Conservation (phyloP, 1,284 basidiomycete genomes). For the Irpex sp. region DNA sequence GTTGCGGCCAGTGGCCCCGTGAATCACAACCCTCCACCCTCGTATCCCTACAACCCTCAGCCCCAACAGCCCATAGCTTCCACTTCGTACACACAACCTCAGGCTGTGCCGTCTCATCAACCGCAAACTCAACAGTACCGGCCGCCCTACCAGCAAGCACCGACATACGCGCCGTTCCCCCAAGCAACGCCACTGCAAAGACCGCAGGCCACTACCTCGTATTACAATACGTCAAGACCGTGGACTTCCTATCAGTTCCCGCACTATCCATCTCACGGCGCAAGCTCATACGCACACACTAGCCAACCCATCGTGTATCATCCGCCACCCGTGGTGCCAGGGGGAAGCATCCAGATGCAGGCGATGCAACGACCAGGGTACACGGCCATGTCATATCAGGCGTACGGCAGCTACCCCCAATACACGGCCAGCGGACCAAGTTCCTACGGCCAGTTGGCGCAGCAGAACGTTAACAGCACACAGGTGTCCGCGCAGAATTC, state of each 20-base stretch:
- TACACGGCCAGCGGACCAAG: background rate
- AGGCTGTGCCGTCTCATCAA: background rate
- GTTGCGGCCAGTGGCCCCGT: too few relatives aligned
- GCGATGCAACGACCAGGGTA: slow-evolving; percentile 5
- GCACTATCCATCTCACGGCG: background rate
- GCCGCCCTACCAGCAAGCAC: background rate
- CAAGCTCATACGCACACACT: background rate
- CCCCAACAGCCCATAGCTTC: background rate
- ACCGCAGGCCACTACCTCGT: background rate
- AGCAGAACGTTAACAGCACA: background rate
- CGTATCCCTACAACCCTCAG: background rate
- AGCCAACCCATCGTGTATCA: background rate
- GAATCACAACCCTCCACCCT: background rate
- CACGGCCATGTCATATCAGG: slow-evolving; percentile 10
- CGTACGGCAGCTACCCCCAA: background rate
- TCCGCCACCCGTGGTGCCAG: background rate
- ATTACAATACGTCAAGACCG: background rate
- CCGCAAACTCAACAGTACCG: background rate
- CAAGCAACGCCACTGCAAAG: background rate
- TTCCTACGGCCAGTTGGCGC: background rate
- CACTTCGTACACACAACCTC: background rate
- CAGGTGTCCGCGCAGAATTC: background rate
- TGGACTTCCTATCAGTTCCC: background rate
- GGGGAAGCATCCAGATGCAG: background rate
- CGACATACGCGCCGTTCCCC: background rate